Conservation (phyloP, 257 asterid species). For the Solanum pinnatisectum region DNA sequence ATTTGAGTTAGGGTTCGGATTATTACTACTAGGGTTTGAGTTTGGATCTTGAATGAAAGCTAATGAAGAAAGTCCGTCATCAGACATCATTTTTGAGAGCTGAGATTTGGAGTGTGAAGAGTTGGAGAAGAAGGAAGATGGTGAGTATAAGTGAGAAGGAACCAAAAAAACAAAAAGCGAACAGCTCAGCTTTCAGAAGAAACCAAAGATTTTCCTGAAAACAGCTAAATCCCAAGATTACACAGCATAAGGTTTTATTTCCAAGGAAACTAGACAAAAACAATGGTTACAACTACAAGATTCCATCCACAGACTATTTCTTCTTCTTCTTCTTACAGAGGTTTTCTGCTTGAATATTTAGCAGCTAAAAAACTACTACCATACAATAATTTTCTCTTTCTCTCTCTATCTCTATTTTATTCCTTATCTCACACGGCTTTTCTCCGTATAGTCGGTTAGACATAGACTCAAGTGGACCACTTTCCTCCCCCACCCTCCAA, state of each 20-base stretch:
- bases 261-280: neutral
- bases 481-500: neutral
- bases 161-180: neutral
- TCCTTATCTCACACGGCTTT: slow-evolving; percentile 51
- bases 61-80: slow-evolving; percentile 44
- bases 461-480: slow-evolving; percentile 84
- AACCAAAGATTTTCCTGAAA: slow-evolving; percentile 41
- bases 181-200: slow-evolving; percentile 7
- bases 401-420: slow-evolving; percentile 20
- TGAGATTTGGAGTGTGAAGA: neutral
- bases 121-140: neutral
- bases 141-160: neutral
- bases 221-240: slow-evolving; percentile 25
- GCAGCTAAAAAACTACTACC: neutral
- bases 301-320: slow-evolving; percentile 6
- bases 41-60: slow-evolving; percentile 51
- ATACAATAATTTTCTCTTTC: neutral
- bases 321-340: slow-evolving; percentile 21
- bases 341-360: neutral
- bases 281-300: slow-evolving; percentile 1
- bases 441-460: slow-evolving; percentile 67
- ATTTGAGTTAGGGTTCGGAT: slow-evolving; percentile 5
- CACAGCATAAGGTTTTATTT: neutral
- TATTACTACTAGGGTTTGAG: neutral
- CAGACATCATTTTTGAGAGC: slow-evolving; percentile 58